A percentile compares a stretch with the other conserved stretches of the same genome.
phyloP scores from a whole-genome alignment of 1,139 yeast genomes.

The Kodamaea fungicola region DNA sequence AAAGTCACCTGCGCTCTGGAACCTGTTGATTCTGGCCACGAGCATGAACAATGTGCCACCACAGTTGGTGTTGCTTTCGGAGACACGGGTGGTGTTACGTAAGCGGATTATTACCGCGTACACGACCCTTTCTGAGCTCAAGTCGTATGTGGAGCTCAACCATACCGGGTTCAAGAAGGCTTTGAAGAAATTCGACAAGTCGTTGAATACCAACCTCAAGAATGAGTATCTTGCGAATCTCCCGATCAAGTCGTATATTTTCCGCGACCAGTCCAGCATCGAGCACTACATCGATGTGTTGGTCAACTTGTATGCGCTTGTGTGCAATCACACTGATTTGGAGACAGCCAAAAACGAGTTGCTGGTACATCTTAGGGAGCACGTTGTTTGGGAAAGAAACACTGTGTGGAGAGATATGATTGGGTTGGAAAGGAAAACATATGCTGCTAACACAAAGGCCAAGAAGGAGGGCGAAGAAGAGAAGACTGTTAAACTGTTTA shows the following conservation, averaged over 20 bases:
- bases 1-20: slow-evolving; percentile 36
- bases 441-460: slow-evolving; percentile 31
- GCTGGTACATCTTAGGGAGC: slow-evolving; percentile 63
- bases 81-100: slow-evolving; percentile 49
- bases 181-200: slow-evolving; percentile 67
- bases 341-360: slow-evolving; percentile 47
- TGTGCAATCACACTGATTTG: slow-evolving; percentile 38
- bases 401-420: slow-evolving; percentile 65
- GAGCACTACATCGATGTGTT: slow-evolving; percentile 27
- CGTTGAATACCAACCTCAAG: slow-evolving; percentile 42
- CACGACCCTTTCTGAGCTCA: slow-evolving; percentile 61
- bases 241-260: slow-evolving; percentile 32
- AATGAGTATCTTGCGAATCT: slow-evolving; percentile 34
- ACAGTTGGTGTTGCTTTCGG: slow-evolving; percentile 38
- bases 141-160: slow-evolving; percentile 64
- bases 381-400: slow-evolving; percentile 72
- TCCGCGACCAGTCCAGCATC: slow-evolving; percentile 20
- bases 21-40: slow-evolving; percentile 20
- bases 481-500: slow-evolving; percentile 22
- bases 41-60: slow-evolving; percentile 29
- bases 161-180: slow-evolving; percentile 68
- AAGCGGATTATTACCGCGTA: slow-evolving; percentile 54
- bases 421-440: slow-evolving; percentile 24
- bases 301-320: slow-evolving; percentile 37
- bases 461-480: slow-evolving; percentile 7